These are phyloP conservation scores for Tephrocybe sp. DNA, from an alignment of 768 basidiomycete species.

Conservation along the genomic window DNA sequence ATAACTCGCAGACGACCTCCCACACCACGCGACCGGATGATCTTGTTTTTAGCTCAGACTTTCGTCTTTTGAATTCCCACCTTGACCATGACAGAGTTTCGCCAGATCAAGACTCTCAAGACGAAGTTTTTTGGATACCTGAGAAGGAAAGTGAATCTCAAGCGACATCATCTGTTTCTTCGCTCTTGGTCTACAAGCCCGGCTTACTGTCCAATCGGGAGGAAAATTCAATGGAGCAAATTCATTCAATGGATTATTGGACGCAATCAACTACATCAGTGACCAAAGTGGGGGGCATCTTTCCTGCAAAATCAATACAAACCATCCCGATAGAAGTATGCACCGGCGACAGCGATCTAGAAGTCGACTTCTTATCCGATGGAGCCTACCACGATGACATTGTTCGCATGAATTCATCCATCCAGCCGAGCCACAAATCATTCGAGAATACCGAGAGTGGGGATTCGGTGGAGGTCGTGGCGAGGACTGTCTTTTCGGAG, in stretches of 20 bases:
- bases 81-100: slow-evolving; percentile 7
- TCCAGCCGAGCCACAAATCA: slow-evolving; percentile 4
- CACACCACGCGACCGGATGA: slow-evolving; percentile 1
- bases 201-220: slow-evolving; percentile 5
- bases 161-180: slow-evolving; percentile 2
- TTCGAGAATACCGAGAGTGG: slow-evolving; percentile 14
- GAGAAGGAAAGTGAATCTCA: slow-evolving; percentile 8
- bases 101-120: slow-evolving; percentile 11
- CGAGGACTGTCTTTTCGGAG: slow-evolving; percentile 5
- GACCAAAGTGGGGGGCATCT: no score
- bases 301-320: background rate
- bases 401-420: slow-evolving; percentile 5
- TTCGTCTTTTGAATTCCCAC: slow-evolving; percentile 5
- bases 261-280: background rate
- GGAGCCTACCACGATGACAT: slow-evolving; percentile 4
- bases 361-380: slow-evolving; percentile 15
- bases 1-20: slow-evolving; percentile 6
- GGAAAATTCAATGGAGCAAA: slow-evolving; percentile 1
- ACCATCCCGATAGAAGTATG: background rate
- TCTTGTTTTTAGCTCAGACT: slow-evolving; percentile 1
- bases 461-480: slow-evolving; percentile 15
- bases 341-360: slow-evolving; percentile 12
- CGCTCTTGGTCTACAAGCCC: slow-evolving; percentile 7
- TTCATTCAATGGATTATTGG: background rate
- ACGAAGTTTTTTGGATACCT: slow-evolving; percentile 2